Conservation (phyloP, 1,284 basidiomycete genomes). For the Boletus smithii region DNA sequence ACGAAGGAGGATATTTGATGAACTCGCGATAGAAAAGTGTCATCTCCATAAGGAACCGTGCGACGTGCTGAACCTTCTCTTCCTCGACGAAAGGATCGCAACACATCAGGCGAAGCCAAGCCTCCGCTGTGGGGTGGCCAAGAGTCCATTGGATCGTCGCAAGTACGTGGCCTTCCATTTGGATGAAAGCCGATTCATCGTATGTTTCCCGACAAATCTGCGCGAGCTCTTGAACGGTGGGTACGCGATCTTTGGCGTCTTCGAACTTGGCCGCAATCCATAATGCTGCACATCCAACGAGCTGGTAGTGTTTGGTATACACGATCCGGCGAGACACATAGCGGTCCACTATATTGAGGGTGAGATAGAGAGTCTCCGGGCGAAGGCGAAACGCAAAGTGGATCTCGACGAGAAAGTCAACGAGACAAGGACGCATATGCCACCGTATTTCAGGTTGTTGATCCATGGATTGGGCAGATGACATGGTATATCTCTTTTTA, state of each 20-base stretch:
- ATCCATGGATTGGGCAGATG: constrained; percentile 92
- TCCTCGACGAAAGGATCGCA: constrained; percentile 76
- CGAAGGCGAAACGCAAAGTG: constrained; percentile 96
- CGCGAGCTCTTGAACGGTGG: constrained; percentile 89
- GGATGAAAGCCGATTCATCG: constrained; percentile 93
- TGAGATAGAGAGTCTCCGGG: constrained; percentile 97
- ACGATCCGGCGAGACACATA: constrained; percentile 98
- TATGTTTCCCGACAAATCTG: constrained; percentile 95
- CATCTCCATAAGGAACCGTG: constrained; percentile 97
- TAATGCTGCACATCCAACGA: constrained; percentile 96
- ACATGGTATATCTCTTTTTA: constrained; percentile 76
- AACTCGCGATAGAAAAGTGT: constrained; percentile 97
- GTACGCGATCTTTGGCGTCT: constrained; percentile 97
- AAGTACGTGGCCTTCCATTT: constrained; percentile 97
- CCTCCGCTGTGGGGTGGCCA: constrained; percentile 97
- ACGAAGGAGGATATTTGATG: constrained; percentile 80
- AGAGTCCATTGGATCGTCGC: constrained; percentile 95
- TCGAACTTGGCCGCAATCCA: constrained; percentile 99
- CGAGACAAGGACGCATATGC: constrained; percentile 98
- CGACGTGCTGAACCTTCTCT: constrained; percentile 86
- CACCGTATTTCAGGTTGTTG: constrained; percentile 96
- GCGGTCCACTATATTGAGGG: constrained; percentile 98
- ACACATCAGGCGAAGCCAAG: constrained; percentile 87
- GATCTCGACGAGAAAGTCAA: constrained; percentile 98
- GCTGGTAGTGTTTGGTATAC: constrained; percentile 98